phyloP scores from a whole-genome alignment of 2,329 filamentous ascomycete species.

The Trichoderma sp. region DNA sequence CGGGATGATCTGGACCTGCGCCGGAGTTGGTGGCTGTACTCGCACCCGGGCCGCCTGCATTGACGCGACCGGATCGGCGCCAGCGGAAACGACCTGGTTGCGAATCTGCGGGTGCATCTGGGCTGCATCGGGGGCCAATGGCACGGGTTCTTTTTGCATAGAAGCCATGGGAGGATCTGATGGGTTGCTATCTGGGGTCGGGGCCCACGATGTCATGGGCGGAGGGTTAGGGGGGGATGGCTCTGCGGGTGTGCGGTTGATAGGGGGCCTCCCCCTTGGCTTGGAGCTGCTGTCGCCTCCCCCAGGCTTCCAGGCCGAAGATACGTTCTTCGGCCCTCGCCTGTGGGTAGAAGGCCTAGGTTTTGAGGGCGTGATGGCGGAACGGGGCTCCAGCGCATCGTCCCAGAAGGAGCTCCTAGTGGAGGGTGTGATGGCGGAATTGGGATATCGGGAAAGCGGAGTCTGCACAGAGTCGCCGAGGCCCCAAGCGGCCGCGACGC shows the following conservation, averaged over 20 bases:
- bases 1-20: conserved; percentile 5
- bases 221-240: conserved; percentile 59
- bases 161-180: conserved; percentile 41
- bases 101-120: conserved; percentile 22
- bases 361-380: conserved; percentile 71
- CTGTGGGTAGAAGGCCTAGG: conserved; percentile 52
- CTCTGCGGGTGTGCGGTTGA: conserved; percentile 61
- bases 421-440: conserved; percentile 74
- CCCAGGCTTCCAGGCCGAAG: conserved; percentile 81
- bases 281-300: conserved; percentile 66
- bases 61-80: neutral
- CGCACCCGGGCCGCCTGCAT: neutral
- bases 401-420: conserved; percentile 57
- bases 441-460: conserved; percentile 70
- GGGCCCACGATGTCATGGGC: conserved; percentile 61
- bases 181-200: conserved; percentile 49
- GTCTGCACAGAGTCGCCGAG: conserved; percentile 60
- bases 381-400: conserved; percentile 66
- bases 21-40: neutral
- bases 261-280: conserved; percentile 76
- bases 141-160: neutral
- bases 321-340: conserved; percentile 82
- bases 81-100: conserved; percentile 14
- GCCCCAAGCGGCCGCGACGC: conserved; percentile 32
- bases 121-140: neutral